Conservation (phyloP, 768 basidiomycete species). For the Leccinellum luteum region DNA sequence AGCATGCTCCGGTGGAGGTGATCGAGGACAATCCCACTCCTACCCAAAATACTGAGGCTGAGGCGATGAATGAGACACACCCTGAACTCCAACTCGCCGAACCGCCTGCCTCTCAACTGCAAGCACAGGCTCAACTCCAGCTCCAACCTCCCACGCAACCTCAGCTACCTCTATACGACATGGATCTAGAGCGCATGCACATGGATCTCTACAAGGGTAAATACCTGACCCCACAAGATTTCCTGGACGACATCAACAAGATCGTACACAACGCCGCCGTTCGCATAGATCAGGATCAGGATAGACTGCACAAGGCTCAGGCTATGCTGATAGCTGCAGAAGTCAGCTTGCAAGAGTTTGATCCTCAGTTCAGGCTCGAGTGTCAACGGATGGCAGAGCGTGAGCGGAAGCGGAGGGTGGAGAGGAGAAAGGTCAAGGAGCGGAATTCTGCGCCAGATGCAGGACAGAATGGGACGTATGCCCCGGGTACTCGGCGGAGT, state of each 20-base stretch:
- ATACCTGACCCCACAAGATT: conserved; percentile 86
- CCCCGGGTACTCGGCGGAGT: conserved; percentile 63
- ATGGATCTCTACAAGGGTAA: conserved; percentile 76
- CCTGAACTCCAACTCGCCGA: conserved; percentile 18
- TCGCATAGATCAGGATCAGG: conserved; percentile 59
- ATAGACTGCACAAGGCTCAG: conserved; percentile 77
- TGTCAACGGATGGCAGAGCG: conserved; percentile 84
- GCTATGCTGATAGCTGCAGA: conserved; percentile 87
- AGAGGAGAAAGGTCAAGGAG: conserved; percentile 40
- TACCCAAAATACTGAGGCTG: conserved; percentile 28
- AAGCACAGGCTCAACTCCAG: conserved; percentile 37
- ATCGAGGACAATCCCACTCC: conserved; percentile 30
- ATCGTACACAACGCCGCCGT: conserved; percentile 74
- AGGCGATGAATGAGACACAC: conserved; percentile 39
- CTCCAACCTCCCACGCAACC: conserved; percentile 37
- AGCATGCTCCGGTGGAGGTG: conserved; percentile 45
- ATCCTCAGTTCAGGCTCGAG: conserved; percentile 71
- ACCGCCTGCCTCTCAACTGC: conserved; percentile 29
- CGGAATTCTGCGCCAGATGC: conserved; percentile 20
- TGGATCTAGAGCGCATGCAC: conserved; percentile 93
- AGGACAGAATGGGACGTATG: conserved; percentile 32
- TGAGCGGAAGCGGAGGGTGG: conserved; percentile 65
- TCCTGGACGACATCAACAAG: conserved; percentile 78
- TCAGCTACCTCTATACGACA: conserved; percentile 60
- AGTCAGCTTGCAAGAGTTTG: conserved; percentile 85